A percentile compares a stretch with the other conserved stretches of the same genome.
Evolutionary conservation across 1,284 basidiomycete genomes (phyloP).

Genomic region (Cryptococcus amylolentus): DNA sequence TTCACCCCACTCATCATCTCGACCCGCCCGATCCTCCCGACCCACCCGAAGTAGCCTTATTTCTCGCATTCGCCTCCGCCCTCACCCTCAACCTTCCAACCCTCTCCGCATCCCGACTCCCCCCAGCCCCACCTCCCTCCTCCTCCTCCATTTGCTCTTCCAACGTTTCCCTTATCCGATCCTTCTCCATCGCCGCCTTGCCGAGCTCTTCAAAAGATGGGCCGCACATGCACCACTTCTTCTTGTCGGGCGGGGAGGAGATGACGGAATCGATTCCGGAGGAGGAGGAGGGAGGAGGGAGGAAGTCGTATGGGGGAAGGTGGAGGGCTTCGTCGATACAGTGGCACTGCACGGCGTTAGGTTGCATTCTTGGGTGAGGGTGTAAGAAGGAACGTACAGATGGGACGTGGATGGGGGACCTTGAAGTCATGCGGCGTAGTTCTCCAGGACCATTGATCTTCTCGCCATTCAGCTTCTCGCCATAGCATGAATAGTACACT

Average conservation of each 20-base stretch:
- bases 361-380: no score
- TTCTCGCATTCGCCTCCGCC: no score
- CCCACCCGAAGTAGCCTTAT: no score
- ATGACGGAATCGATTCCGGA: slow-evolving; percentile 1
- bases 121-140: no score
- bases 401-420: slow-evolving; percentile 36
- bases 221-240: slow-evolving; percentile 33
- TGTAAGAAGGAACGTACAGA: slow-evolving; percentile 28
- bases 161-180: slow-evolving; percentile 12
- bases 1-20: no score
- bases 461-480: slow-evolving; percentile 27
- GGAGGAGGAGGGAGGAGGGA: neutral
- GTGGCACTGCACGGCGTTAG: neutral
- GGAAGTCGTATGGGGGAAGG: neutral
- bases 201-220: slow-evolving; percentile 34
- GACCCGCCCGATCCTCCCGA: no score
- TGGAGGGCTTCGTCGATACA: neutral
- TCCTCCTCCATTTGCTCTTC: no score
- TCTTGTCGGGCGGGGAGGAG: slow-evolving; percentile 12
- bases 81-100: no score
- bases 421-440: slow-evolving; percentile 39
- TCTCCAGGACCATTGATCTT: slow-evolving; percentile 37
- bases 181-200: slow-evolving; percentile 28
- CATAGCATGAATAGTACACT: slow-evolving; percentile 46
- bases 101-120: no score